A percentile compares a stretch with the other conserved stretches of the same genome.
phyloP scores from a whole-genome alignment of 345 rosid species.

The Aquilaria yunnanensis region DNA sequence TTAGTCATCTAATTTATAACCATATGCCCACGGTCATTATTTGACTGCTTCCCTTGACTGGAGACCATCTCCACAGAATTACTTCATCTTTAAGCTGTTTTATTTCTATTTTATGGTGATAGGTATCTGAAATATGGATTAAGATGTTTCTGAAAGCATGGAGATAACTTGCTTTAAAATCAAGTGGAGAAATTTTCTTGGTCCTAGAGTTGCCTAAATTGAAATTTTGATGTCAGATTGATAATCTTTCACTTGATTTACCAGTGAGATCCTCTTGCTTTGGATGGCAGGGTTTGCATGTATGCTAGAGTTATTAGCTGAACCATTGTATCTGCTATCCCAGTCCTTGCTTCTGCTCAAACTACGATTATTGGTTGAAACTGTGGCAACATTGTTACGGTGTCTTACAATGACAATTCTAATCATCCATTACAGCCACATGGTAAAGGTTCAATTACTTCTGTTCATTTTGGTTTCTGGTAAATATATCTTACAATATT shows the following conservation, averaged over 20 bases:
- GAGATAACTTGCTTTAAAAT: not conserved
- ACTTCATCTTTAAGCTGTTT: no score
- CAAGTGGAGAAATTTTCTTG: not conserved
- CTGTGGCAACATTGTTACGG: conserved; percentile 66
- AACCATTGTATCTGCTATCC: conserved; percentile 85
- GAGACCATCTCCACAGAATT: no score
- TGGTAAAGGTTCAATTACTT: conserved; percentile 40
- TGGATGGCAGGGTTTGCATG: conserved; percentile 69
- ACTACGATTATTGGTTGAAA: conserved; percentile 75
- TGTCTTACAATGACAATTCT: conserved; percentile 71
- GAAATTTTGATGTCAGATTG: not conserved
- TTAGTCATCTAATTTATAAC: no score
- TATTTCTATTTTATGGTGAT: no score
- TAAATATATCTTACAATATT: conserved; percentile 5
- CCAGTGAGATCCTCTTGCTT: conserved; percentile 4
- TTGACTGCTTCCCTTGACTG: no score
- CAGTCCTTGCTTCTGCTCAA: conserved; percentile 70
- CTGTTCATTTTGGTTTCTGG: conserved; percentile 6
- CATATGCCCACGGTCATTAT: no score
- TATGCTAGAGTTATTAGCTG: conserved; percentile 81
- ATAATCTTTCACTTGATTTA: not conserved
- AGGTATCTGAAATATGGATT: not conserved
- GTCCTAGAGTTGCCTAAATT: conserved; percentile 3
- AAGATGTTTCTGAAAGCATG: not conserved
- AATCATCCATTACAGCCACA: conserved; percentile 45